phyloP scores from a whole-genome alignment of 176 grass and related monocot species.

The Eremochloa ophiuroides region DNA sequence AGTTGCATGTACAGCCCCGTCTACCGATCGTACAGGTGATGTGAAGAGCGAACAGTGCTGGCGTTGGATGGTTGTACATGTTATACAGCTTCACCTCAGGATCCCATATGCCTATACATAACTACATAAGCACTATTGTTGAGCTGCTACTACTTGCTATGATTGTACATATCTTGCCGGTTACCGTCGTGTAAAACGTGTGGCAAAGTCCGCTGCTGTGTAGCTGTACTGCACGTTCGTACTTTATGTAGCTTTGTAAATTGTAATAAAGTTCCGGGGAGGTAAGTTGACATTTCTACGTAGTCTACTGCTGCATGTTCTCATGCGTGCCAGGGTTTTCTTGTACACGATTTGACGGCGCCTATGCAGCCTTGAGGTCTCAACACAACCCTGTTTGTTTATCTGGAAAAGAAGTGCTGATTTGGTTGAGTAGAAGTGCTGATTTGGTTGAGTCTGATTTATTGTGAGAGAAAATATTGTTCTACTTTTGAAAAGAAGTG shows the following conservation, averaged over 20 bases:
- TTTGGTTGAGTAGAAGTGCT: too few species aligned
- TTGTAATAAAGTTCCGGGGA: not conserved
- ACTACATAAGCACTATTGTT: too few species aligned
- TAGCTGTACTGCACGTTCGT: not conserved
- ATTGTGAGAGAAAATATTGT: too few species aligned
- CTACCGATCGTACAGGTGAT: slow-evolving; percentile 74
- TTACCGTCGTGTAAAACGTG: not conserved
- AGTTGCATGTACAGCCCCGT: slow-evolving; percentile 90
- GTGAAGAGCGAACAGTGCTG: not conserved
- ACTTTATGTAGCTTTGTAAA: not conserved
- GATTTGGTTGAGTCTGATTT: too few species aligned
- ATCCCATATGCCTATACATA: not conserved
- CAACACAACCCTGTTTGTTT: too few species aligned
- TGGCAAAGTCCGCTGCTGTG: not conserved
- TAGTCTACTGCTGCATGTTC: not conserved
- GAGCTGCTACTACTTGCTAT: not conserved
- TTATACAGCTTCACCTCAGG: not conserved
- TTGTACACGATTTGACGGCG: not conserved
- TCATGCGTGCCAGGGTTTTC: not conserved
- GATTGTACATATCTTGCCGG: not conserved
- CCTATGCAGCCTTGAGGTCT: not conserved
- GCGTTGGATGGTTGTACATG: not conserved
- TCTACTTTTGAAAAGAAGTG: too few species aligned
- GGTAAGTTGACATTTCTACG: not conserved
- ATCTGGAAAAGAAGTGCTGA: too few species aligned